Conservation (phyloP, 495 filamentous ascomycete genomes). For the Aspergillus nanangensis region DNA sequence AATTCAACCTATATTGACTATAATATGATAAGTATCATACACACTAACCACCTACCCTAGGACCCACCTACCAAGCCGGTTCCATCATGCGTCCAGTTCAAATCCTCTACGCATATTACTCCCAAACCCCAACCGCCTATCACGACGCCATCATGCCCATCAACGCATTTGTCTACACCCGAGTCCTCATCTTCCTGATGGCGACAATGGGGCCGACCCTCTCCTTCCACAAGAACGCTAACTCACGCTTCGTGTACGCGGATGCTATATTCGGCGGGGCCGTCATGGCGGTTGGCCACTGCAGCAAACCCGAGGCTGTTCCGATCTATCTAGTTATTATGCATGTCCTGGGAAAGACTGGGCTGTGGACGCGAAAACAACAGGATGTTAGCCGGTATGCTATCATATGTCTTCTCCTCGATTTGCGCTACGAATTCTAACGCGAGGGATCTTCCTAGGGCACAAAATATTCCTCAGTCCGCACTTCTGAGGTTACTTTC, state of each 20-base stretch:
- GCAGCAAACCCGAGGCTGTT: background rate
- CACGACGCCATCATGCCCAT: constrained; percentile 11
- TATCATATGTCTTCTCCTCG: background rate
- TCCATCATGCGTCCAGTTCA: constrained; percentile 1
- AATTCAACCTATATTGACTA: no score
- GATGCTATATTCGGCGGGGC: constrained; percentile 5
- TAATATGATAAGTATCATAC: no score
- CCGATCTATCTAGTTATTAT: constrained; percentile 1
- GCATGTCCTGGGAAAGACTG: constrained; percentile 5
- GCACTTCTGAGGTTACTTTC: background rate
- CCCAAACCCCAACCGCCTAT: constrained; percentile 4
- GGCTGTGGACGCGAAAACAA: background rate
- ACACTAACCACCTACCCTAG: no score
- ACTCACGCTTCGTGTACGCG: constrained; percentile 8
- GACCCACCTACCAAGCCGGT: constrained; percentile 10
- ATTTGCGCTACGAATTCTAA: background rate
- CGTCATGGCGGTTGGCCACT: constrained; percentile 7
- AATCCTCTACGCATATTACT: constrained; percentile 9
- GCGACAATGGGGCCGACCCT: constrained; percentile 9
- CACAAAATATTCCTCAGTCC: background rate
- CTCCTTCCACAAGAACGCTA: constrained; percentile 7
- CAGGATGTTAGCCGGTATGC: constrained; percentile 1
- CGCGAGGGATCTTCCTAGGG: background rate
- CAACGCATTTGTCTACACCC: constrained; percentile 7
- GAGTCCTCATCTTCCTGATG: constrained; percentile 4